phyloP scores from a whole-genome alignment of 441 rosid species.

The Macaranga tanarius region DNA sequence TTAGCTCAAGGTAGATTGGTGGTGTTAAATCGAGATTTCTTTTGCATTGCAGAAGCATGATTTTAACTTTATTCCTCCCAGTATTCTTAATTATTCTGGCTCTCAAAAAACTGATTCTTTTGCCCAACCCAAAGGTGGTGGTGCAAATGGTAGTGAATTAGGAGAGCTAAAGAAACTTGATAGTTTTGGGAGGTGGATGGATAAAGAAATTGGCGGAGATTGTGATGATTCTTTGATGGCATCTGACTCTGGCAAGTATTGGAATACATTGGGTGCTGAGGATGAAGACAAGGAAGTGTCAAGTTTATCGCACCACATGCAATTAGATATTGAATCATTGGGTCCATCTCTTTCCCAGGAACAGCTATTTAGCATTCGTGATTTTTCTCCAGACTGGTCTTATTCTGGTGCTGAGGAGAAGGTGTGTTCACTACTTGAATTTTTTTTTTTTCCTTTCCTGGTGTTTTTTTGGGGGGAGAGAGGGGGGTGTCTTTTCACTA shows the following conservation, averaged over 20 bases:
- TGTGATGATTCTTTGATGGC: slow-evolving; percentile 64
- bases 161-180: slow-evolving; percentile 57
- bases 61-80: slow-evolving; percentile 26
- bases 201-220: slow-evolving; percentile 57
- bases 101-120: slow-evolving; percentile 30
- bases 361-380: slow-evolving; percentile 60
- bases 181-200: slow-evolving; percentile 72
- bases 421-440: slow-evolving; percentile 30
- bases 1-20: background rate
- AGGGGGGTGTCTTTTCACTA: too few species aligned
- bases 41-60: slow-evolving; percentile 25
- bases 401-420: slow-evolving; percentile 48
- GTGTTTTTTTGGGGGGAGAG: too few species aligned
- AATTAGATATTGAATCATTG: slow-evolving; percentile 48
- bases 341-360: slow-evolving; percentile 72
- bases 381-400: slow-evolving; percentile 74
- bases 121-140: slow-evolving; percentile 23
- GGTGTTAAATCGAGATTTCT: background rate
- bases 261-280: slow-evolving; percentile 49
- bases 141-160: slow-evolving; percentile 23
- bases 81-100: slow-evolving; percentile 23
- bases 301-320: slow-evolving; percentile 58
- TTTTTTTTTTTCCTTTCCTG: background rate
- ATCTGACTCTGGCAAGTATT: slow-evolving; percentile 58
- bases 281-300: slow-evolving; percentile 65